A percentile compares a stretch with the other conserved stretches of the same genome.
phyloP scores from a whole-genome alignment of 139 green algal species.

The Chlorella ohadii region DNA sequence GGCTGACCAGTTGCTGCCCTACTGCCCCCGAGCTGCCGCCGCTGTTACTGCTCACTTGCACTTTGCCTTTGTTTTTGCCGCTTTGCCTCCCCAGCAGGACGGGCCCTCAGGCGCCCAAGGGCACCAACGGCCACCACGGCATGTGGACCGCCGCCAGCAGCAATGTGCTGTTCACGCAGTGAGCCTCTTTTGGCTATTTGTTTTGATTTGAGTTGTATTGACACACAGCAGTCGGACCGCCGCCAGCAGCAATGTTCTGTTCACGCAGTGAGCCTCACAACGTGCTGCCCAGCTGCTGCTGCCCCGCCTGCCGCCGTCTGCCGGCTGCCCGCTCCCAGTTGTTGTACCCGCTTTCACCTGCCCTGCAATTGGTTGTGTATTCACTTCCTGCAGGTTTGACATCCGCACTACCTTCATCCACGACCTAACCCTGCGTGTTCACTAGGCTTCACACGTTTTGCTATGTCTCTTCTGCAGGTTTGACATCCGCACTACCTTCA shows the following conservation, averaged over 20 bases:
- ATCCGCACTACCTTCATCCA: slow-evolving; percentile 5
- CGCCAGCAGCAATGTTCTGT: background rate
- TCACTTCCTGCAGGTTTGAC: background rate
- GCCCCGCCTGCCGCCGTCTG: no score
- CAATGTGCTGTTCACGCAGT: background rate
- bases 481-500: background rate
- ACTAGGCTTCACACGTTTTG: no score
- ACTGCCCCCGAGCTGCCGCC: no score
- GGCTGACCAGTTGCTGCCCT: no score
- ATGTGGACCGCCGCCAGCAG: slow-evolving; percentile 5
- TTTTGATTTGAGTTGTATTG: no score
- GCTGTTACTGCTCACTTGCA: no score
- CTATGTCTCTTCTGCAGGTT: no score
- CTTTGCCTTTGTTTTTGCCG: background rate
- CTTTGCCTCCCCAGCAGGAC: background rate
- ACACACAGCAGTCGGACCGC: background rate
- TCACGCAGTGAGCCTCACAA: background rate
- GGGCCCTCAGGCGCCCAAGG: background rate
- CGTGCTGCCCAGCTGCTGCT: no score
- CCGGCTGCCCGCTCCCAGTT: no score
- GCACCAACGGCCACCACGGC: background rate
- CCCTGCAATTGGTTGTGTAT: no score
- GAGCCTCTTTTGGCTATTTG: background rate
- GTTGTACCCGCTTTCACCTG: no score
- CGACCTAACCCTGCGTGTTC: slow-evolving; percentile 11